A percentile compares a stretch with the other conserved stretches of the same genome.
These are phyloP conservation scores for Skeletonema tropicum DNA, from an alignment of 108 stramenopile genomes.

Conservation along the genomic window DNA sequence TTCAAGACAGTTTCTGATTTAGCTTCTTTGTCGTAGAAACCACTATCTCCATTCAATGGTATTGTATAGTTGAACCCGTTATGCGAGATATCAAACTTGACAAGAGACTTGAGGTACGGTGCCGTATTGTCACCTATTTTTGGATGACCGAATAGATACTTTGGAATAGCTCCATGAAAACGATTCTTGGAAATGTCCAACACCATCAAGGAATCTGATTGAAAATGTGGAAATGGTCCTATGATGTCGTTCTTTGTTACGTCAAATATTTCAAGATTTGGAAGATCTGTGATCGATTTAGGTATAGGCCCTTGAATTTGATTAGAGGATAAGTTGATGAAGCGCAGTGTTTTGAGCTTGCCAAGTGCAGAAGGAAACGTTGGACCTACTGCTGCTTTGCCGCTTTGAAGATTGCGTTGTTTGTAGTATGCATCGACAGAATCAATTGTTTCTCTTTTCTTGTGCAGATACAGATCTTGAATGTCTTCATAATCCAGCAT, in stretches of 20 bases:
- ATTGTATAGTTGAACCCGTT: constrained; percentile 53
- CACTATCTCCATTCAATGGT: constrained; percentile 39
- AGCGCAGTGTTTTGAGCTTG: constrained; percentile 27
- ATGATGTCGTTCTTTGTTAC: constrained; percentile 40
- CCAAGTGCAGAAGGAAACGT: constrained; percentile 37
- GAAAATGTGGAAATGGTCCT: constrained; percentile 43
- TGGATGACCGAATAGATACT: constrained; percentile 45
- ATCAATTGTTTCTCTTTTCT: background rate
- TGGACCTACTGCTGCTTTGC: background rate
- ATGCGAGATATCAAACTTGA: constrained; percentile 53
- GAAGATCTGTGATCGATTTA: constrained; percentile 38
- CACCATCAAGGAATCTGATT: constrained; percentile 25
- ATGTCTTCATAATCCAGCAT: background rate
- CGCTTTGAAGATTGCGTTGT: background rate
- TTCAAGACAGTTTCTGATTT: constrained; percentile 30
- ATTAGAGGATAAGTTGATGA: constrained; percentile 47
- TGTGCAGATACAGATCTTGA: constrained; percentile 4
- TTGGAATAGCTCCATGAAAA: constrained; percentile 30
- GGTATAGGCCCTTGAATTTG: constrained; percentile 44
- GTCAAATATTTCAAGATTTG: constrained; percentile 50
- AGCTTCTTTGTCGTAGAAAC: constrained; percentile 18
- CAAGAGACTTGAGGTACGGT: constrained; percentile 26
- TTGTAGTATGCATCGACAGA: background rate
- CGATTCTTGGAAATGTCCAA: constrained; percentile 47
- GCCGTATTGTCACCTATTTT: constrained; percentile 23